Evolutionary conservation across 2,329 filamentous ascomycete genomes (phyloP).

Genomic region (Exserohilum rostratum): DNA sequence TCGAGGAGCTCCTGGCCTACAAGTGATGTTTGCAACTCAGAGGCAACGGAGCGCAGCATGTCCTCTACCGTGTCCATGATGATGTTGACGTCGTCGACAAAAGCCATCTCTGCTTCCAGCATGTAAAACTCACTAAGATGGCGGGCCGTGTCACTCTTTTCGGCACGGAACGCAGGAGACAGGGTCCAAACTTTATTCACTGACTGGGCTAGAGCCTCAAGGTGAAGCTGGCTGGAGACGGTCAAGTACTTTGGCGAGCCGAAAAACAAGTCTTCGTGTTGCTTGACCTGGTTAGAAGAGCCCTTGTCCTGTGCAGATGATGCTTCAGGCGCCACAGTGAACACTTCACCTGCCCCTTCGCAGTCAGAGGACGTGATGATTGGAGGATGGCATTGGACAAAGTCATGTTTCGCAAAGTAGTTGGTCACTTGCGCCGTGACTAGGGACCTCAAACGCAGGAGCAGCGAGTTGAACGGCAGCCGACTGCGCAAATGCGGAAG

Average conservation of each 20-base stretch:
- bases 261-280: conserved; percentile 68
- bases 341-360: conserved; percentile 94
- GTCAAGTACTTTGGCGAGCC: conserved; percentile 89
- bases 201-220: conserved; percentile 88
- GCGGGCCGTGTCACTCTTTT: conserved; percentile 80
- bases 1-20: conserved; percentile 63
- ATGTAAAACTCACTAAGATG: conserved; percentile 99
- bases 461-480: conserved; percentile 77
- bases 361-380: conserved; percentile 97
- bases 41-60: conserved; percentile 68
- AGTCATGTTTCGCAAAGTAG: conserved; percentile 75
- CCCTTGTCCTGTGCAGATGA: conserved; percentile 21
- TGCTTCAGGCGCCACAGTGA: conserved; percentile 63
- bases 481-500: conserved; percentile 86
- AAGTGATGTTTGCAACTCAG: conserved; percentile 56
- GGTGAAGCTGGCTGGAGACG: conserved; percentile 90
- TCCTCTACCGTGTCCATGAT: conserved; percentile 83
- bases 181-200: conserved; percentile 92
- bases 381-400: conserved; percentile 86
- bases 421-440: conserved; percentile 73
- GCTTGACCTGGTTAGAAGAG: conserved; percentile 32
- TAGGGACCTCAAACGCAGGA: conserved; percentile 83
- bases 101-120: conserved; percentile 90
- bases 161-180: conserved; percentile 91
- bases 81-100: conserved; percentile 70